Base-by-base conservation (phyloP, 305 asterid species). In the Fraxinus greggii region DNA sequence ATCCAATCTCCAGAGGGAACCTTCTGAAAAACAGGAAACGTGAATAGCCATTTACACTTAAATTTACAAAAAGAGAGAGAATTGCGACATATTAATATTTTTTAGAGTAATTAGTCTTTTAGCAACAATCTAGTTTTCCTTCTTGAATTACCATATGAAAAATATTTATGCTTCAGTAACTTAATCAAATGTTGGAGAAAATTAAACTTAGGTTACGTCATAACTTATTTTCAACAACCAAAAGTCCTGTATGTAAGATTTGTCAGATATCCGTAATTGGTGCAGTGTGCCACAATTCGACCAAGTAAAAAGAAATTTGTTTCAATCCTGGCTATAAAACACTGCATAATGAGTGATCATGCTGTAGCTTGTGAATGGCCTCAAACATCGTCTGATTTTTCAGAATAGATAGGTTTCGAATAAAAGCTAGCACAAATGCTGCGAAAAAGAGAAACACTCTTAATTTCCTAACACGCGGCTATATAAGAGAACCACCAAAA, bases 1-100 rank as follows among this genome's bases (percentile, higher is more conserved):
- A 86, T 84, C 98, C 98, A 96, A 82, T 96, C 94, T 88, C 98
- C 99, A 85, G 91, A 83, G 72, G 99, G 98, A 78, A 90, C 86
- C 88, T 94, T 89, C 89, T 88, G 78, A 76, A 86, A 77, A 72
- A 83, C 75, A 79, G 77, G 35, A 65, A 17, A 79, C 26, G 74
- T 48, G 77, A 74, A 81, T 59, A 54, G 3, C 28, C n/a, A 78
- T 23, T 78, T 65, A 45, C 75, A 78, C 56, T 56, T 74, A 24
- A 84, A 78, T 56, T 63, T 69, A 29, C 59, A 59, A 72, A 79
- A 13, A 3, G n/a, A 19, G 65, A 56, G 26, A 56, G 26, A 56
- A 56, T 56, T 56, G 65, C 26, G 2, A 56, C 67, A 56, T 19
- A 56, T 19, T 19, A 6, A 21, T 56, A 56, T n/a, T 56, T 56